Conservation (phyloP, 192 early-diverging fungal genomes). For the Endogone sp. region DNA sequence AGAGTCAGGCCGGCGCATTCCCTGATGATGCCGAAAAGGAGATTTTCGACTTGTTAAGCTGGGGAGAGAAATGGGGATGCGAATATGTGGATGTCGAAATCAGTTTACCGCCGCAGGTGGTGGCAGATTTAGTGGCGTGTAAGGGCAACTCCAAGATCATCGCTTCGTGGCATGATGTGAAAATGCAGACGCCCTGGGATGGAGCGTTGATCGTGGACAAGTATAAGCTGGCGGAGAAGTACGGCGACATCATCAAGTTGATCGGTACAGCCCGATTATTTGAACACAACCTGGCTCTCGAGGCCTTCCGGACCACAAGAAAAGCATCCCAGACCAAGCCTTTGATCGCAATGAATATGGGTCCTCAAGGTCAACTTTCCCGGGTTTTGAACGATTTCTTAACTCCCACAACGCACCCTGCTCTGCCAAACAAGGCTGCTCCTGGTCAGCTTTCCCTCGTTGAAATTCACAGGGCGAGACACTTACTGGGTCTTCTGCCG, state of each 20-base stretch:
- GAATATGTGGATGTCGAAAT: constrained; percentile 94
- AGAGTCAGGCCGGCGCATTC: constrained; percentile 85
- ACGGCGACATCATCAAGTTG: constrained; percentile 90
- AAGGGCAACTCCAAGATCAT: constrained; percentile 69
- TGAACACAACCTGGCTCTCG: constrained; percentile 81
- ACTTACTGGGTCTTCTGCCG: constrained; percentile 63
- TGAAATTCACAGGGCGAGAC: constrained; percentile 73
- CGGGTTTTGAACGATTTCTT: constrained; percentile 86
- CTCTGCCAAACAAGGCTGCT: constrained; percentile 76
- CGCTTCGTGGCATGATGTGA: constrained; percentile 87
- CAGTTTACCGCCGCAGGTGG: constrained; percentile 26
- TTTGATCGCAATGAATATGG: constrained; percentile 96
- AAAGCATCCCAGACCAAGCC: constrained; percentile 55
- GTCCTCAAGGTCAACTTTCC: constrained; percentile 80
- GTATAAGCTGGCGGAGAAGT: constrained; percentile 50
- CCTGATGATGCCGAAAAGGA: constrained; percentile 55
- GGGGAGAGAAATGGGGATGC: constrained; percentile 82
- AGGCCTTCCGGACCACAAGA: constrained; percentile 54
- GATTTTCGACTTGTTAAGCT: constrained; percentile 60
- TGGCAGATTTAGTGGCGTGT: constrained; percentile 45
- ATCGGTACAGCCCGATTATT: constrained; percentile 74
- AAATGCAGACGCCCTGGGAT: constrained; percentile 61
- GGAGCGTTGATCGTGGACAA: constrained; percentile 44
- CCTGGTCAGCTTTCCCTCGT: constrained; percentile 87
- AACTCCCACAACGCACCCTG: constrained; percentile 91